Evolutionary conservation across 768 basidiomycete species (phyloP), one percentile per base, ranked within the genome.

Genomic region (Peribolospora baueri): DNA sequence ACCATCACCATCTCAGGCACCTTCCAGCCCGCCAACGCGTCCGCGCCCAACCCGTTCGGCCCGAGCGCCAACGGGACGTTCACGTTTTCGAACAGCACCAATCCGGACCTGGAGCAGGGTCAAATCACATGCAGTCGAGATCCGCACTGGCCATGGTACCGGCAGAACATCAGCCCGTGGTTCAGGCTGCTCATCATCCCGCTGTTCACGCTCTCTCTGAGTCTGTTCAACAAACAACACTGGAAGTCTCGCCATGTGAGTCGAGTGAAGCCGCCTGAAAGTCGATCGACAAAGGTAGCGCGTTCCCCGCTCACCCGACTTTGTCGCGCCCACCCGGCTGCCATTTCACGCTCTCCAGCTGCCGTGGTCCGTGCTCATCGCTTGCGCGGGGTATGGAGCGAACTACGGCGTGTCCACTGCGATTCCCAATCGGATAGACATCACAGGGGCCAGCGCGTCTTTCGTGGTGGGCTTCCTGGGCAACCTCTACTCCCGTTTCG

Each of bases 181-280:
- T 59, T 58, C 54, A 47, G 66, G 54, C 66, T 71, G 64, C 61
- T 69, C 42, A 64, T 67, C 50, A 67, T 66, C 37, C 69, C 70
- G 0, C 62, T 60, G n/a, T 70, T 67, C 63, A 62, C 67, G 10
- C 61, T 68, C 46, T 59, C 60, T 56, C 60, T 70, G 7, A 65
- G 65, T 5, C 59, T 62, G 45, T 52, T 46, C 46, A 62, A 70
- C 59, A 63, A 66, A 25, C 68, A 69, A 54, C 70, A 25, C 25
- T 25, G 25, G 25, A 25, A 25, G 25, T 25, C 25, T 25, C 25
- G 25, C 25, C 25, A 25, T 25, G 25, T 25, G 25, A 25, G 25
- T 25, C 25, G 25, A 25, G 25, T 25, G 25, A 25, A 25, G 25
- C 25, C 25, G 25, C 25, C 25, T 25, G 1, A 25, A 25, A 25